Base-by-base conservation (phyloP, 495 filamentous ascomycete genomes). In the Bryoglossum gracile region DNA sequence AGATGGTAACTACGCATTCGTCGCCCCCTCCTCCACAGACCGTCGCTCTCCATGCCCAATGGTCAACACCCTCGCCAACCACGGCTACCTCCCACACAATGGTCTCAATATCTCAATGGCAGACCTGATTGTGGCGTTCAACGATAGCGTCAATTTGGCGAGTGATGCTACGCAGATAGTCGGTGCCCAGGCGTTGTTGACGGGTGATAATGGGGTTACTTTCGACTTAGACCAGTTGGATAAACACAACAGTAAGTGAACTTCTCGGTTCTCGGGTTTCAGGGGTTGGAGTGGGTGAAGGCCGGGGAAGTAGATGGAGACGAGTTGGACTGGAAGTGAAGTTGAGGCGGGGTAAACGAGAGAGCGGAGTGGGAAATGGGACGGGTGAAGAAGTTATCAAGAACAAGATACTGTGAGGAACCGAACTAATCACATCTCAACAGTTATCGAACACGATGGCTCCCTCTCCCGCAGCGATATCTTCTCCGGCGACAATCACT, bases 361-460 rank as follows among this genome's bases (percentile, higher is more conserved):
- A n/a, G n/a, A n/a, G n/a, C n/a, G n/a, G n/a, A n/a, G n/a, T n/a
- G n/a, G n/a, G n/a, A n/a, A n/a, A n/a, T n/a, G n/a, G n/a, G n/a
- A n/a, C n/a, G n/a, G n/a, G n/a, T n/a, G n/a, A n/a, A n/a, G n/a
- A n/a, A n/a, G n/a, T n/a, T n/a, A n/a, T n/a, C n/a, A n/a, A n/a
- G n/a, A n/a, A n/a, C n/a, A n/a, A n/a, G n/a, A n/a, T n/a, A n/a
- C n/a, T n/a, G n/a, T n/a, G n/a, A n/a, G n/a, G n/a, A n/a, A n/a
- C n/a, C n/a, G n/a, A n/a, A n/a, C n/a, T 17, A 26, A 22, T 39
- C 25, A 39, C 38, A 16, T 4, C 21, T 38, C 24, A 18, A 24
- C 14, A 51, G 33, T 57, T 24, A 59, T 65, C 43, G 62, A 67
- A 23, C 64, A 67, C 50, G 63, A 67, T 43, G 62, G 57, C 17